A percentile compares a stretch with the other conserved stretches of the same genome.
These are phyloP conservation scores for Trichoderma asperellum DNA, from an alignment of 2,329 filamentous ascomycete genomes.

Conservation along the genomic window DNA sequence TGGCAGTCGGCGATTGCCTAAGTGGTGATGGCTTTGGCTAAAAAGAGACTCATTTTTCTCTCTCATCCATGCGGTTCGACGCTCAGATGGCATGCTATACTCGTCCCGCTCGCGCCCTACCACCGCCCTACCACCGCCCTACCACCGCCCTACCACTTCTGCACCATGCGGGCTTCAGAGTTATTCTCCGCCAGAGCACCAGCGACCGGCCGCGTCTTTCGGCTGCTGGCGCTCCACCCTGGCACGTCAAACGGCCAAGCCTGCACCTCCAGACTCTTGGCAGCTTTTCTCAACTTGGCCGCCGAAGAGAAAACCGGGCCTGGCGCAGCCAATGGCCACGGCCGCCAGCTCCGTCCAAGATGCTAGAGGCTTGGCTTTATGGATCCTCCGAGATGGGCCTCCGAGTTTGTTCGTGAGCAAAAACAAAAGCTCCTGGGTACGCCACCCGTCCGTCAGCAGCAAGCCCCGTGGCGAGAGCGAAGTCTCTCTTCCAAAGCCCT, in stretches of 20 bases:
- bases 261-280: background rate
- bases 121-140: no score
- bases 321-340: background rate
- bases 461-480: background rate
- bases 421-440: background rate
- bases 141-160: background rate
- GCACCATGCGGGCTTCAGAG: conserved; percentile 2
- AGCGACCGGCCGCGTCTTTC: conserved; percentile 19
- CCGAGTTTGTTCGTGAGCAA: background rate
- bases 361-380: conserved; percentile 5
- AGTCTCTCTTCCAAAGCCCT: background rate
- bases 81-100: background rate
- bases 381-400: background rate
- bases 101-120: background rate
- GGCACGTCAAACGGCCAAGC: background rate
- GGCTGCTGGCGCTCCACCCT: conserved; percentile 3
- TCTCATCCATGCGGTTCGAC: background rate
- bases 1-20: background rate
- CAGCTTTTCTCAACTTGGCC: background rate
- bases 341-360: background rate
- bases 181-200: background rate
- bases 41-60: background rate
- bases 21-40: background rate
- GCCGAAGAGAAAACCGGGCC: conserved; percentile 7
- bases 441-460: background rate